Evolutionary conservation across 148 eudicot genomes (phyloP).

Genomic region (Pharnaceum exiguum): DNA sequence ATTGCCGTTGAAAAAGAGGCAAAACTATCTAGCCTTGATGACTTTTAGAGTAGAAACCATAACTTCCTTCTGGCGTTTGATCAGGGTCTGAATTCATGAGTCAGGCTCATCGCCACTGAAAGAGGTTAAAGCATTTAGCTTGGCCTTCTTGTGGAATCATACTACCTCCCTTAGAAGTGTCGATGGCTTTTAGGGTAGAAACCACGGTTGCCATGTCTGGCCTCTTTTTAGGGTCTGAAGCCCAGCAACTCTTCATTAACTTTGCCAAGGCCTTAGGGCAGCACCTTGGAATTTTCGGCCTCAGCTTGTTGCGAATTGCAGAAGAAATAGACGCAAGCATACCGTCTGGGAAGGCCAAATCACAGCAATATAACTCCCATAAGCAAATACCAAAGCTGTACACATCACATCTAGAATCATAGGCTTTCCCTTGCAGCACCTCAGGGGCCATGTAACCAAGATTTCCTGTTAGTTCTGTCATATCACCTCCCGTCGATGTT

Average conservation of each 20-base stretch:
- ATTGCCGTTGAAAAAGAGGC: too few relatives aligned
- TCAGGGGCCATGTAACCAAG: slow-evolving; percentile 96
- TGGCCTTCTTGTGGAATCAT: too few relatives aligned
- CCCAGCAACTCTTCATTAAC: slow-evolving; percentile 84
- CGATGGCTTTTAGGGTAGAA: too few relatives aligned
- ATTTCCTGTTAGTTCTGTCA: slow-evolving; percentile 95
- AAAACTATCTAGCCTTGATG: too few relatives aligned
- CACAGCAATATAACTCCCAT: slow-evolving; percentile 94
- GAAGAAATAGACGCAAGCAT: slow-evolving; percentile 40
- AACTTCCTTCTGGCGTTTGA: too few relatives aligned
- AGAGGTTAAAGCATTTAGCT: too few relatives aligned
- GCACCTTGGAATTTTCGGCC: slow-evolving; percentile 69
- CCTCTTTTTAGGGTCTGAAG: slow-evolving; percentile 56
- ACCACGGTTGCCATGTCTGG: too few relatives aligned
- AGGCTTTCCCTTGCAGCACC: slow-evolving; percentile 91
- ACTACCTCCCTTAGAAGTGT: too few relatives aligned
- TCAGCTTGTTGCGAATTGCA: background rate
- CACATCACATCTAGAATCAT: slow-evolving; percentile 82
- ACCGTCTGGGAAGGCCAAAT: slow-evolving; percentile 64
- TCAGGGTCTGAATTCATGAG: too few relatives aligned
- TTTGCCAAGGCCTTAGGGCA: slow-evolving; percentile 65
- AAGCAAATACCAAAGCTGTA: slow-evolving; percentile 84
- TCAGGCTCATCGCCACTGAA: too few relatives aligned
- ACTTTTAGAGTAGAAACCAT: too few relatives aligned
- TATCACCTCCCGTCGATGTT: slow-evolving; percentile 78